phyloP scores from a whole-genome alignment of 495 filamentous ascomycete species.

The Alectoria sarmentosa region DNA sequence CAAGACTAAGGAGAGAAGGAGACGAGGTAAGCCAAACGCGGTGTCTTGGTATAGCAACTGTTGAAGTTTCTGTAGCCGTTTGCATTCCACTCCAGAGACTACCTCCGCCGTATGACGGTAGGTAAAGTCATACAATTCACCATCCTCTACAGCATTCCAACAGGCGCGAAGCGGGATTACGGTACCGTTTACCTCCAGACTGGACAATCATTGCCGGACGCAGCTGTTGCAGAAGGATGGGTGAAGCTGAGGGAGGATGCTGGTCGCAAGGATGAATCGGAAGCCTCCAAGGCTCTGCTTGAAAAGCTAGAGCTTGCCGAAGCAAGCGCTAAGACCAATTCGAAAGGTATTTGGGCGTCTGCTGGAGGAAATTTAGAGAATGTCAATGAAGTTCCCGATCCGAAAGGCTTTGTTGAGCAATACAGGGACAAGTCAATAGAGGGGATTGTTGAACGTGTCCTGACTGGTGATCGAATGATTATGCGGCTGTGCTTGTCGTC shows the following conservation, averaged over 20 bases:
- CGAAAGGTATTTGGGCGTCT: conserved; percentile 68
- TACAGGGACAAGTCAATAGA: conserved; percentile 74
- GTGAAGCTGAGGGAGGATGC: conserved; percentile 87
- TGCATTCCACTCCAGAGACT: conserved; percentile 90
- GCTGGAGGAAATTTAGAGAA: conserved; percentile 60
- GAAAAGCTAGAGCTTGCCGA: conserved; percentile 74
- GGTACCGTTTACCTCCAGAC: conserved; percentile 67
- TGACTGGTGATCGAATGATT: conserved; percentile 84
- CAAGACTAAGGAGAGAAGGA: conserved; percentile 76
- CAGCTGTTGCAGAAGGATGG: conserved; percentile 78
- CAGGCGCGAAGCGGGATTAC: conserved; percentile 75
- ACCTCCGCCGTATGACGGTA: conserved; percentile 72
- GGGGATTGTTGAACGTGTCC: conserved; percentile 77
- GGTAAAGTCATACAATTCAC: conserved; percentile 82
- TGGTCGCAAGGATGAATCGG: conserved; percentile 74
- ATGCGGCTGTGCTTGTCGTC: conserved; percentile 71
- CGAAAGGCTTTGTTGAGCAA: conserved; percentile 63
- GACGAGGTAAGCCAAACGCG: conserved; percentile 58
- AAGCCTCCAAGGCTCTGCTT: conserved; percentile 60
- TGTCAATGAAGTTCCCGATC: conserved; percentile 66
- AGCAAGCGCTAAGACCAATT: conserved; percentile 65
- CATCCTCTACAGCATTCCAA: conserved; percentile 75
- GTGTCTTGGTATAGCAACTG: not conserved
- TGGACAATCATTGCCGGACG: conserved; percentile 69
- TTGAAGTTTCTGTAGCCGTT: conserved; percentile 47